Conservation (phyloP, 2,329 filamentous ascomycete genomes). For the Neopestalotiopsis clavispora region DNA sequence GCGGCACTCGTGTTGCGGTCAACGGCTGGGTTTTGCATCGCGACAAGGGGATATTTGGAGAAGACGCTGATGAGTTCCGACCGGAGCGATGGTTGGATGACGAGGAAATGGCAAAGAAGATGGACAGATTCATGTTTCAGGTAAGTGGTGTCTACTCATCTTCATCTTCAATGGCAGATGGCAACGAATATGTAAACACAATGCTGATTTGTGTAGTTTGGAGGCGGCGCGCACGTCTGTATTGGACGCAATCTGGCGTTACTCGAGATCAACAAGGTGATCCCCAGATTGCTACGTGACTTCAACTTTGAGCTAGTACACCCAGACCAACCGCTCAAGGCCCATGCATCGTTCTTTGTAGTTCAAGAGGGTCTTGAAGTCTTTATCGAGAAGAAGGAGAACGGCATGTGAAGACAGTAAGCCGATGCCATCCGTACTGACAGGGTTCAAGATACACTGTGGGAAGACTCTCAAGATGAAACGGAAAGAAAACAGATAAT, state of each 20-base stretch:
- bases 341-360: slow-evolving; percentile 64
- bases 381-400: slow-evolving; percentile 44
- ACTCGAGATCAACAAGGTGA: slow-evolving; percentile 64
- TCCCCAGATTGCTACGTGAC: slow-evolving; percentile 58
- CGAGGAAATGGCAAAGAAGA: slow-evolving; percentile 46
- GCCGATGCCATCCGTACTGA: background rate
- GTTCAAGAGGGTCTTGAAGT: slow-evolving; percentile 62
- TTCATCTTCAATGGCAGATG: background rate
- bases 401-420: background rate
- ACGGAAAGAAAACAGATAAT: no score
- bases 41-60: slow-evolving; percentile 52
- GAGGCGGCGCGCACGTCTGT: slow-evolving; percentile 58
- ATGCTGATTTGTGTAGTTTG: slow-evolving; percentile 45
- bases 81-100: slow-evolving; percentile 61
- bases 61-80: slow-evolving; percentile 55
- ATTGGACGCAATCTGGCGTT: slow-evolving; percentile 60
- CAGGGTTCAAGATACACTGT: no score
- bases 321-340: slow-evolving; percentile 52
- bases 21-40: slow-evolving; percentile 61
- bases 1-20: slow-evolving; percentile 56
- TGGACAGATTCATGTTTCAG: slow-evolving; percentile 63
- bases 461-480: no score
- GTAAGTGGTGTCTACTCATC: slow-evolving; percentile 35
- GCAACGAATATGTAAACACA: rapidly evolving
- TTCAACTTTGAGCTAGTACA: slow-evolving; percentile 59